Evolutionary conservation across 495 filamentous ascomycete species (phyloP).

Genomic region (Aspergillus nidulans): DNA sequence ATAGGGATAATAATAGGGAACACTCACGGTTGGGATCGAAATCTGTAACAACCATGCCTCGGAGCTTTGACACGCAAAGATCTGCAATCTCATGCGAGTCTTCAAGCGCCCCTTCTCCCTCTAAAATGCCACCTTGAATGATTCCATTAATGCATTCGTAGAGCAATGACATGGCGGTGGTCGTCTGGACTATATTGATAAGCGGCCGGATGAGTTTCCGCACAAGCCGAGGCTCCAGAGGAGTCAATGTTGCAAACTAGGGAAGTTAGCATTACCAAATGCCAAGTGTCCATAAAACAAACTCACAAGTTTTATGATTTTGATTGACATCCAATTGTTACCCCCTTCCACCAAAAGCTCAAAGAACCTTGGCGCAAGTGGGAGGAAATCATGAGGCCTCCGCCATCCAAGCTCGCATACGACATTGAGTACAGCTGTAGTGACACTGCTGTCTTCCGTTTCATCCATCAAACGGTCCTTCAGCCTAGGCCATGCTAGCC

Average conservation of each 20-base stretch:
- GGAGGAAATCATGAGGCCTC: slow-evolving; percentile 87
- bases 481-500: slow-evolving; percentile 92
- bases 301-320: slow-evolving; percentile 90
- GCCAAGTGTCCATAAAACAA: neutral
- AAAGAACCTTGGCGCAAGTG: slow-evolving; percentile 86
- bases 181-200: slow-evolving; percentile 87
- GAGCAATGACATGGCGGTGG: slow-evolving; percentile 90
- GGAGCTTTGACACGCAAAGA: slow-evolving; percentile 85
- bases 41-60: slow-evolving; percentile 89
- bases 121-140: slow-evolving; percentile 91
- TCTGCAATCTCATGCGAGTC: slow-evolving; percentile 91
- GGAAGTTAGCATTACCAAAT: slow-evolving; percentile 11
- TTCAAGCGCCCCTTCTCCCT: slow-evolving; percentile 65
- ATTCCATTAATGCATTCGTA: slow-evolving; percentile 99
- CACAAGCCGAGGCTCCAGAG: slow-evolving; percentile 83
- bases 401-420: slow-evolving; percentile 95
- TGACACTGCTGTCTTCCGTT: slow-evolving; percentile 86
- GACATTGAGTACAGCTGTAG: slow-evolving; percentile 91
- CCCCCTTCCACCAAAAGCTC: slow-evolving; percentile 85
- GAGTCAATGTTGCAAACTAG: slow-evolving; percentile 92
- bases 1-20: neutral
- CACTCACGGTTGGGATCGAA: slow-evolving; percentile 83
- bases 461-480: slow-evolving; percentile 91
- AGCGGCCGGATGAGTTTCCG: slow-evolving; percentile 93
- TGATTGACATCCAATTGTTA: slow-evolving; percentile 99